Percentiles rank a stretch among this genome's conserved stretches.
Conservation (phyloP, 805 yeast species). For the Tanozyma kutaoensis region DNA sequence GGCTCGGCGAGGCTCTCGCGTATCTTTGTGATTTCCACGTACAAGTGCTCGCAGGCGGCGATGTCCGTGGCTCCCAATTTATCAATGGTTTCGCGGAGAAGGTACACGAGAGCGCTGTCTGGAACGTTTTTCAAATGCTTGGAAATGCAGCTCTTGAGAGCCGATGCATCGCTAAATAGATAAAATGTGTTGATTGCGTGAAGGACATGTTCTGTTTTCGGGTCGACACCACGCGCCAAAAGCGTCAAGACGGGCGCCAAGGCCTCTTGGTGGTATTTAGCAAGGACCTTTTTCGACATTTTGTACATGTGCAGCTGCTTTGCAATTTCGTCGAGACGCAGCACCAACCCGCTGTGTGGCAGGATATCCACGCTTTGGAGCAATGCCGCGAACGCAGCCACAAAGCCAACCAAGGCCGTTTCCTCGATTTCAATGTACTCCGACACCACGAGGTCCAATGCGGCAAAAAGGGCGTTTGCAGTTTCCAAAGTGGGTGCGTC, state of each 20-base stretch:
- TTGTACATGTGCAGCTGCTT: conserved; percentile 9
- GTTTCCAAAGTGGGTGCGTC: too few species aligned
- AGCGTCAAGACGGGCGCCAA: conserved; percentile 1
- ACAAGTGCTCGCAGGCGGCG: conserved; percentile 33
- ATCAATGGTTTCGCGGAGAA: conserved; percentile 14
- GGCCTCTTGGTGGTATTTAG: conserved; percentile 8
- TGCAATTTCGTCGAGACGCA: conserved; percentile 11
- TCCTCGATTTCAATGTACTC: conserved; percentile 22
- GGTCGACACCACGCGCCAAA: too few species aligned
- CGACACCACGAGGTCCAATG: conserved; percentile 8
- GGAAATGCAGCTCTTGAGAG: neutral
- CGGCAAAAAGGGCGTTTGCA: conserved; percentile 3
- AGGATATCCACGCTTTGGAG: conserved; percentile 1
- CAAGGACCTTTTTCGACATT: conserved; percentile 16
- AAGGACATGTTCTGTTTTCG: too few species aligned
- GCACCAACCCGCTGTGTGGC: conserved; percentile 4
- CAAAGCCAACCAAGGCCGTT: conserved; percentile 11
- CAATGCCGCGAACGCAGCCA: conserved; percentile 8
- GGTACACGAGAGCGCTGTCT: conserved; percentile 2
- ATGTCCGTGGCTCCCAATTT: conserved; percentile 19
- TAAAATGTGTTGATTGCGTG: too few species aligned
- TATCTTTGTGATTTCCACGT: conserved; percentile 20
- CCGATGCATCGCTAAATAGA: conserved; percentile 1
- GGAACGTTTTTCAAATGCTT: neutral
- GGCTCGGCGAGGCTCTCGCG: conserved; percentile 26